These are phyloP conservation scores for Macroventuria anomochaeta DNA, from an alignment of 2,329 filamentous ascomycete species.

Conservation along the genomic window DNA sequence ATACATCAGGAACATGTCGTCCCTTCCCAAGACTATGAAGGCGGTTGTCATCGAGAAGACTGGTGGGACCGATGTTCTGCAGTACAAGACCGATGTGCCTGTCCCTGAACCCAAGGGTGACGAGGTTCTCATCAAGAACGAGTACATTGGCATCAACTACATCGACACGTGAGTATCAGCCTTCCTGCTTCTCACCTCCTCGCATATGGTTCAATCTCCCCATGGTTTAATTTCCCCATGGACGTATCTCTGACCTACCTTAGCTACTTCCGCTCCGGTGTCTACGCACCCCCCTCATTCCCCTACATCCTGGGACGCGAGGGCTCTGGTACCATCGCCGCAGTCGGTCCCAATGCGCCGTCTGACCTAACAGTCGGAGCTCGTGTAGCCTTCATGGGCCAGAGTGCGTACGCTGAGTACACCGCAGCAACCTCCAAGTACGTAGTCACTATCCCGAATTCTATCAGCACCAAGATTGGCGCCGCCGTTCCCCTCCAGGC, in stretches of 20 bases:
- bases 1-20: slow-evolving; percentile 49
- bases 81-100: slow-evolving; percentile 73
- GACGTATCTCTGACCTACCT: neutral
- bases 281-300: slow-evolving; percentile 72
- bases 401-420: slow-evolving; percentile 65
- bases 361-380: slow-evolving; percentile 69
- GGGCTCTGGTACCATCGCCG: slow-evolving; percentile 73
- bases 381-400: slow-evolving; percentile 72
- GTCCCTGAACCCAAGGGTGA: slow-evolving; percentile 72
- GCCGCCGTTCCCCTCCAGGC: slow-evolving; percentile 79
- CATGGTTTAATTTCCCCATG: too few relatives aligned
- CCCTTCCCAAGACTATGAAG: slow-evolving; percentile 72
- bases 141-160: slow-evolving; percentile 81
- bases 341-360: slow-evolving; percentile 60
- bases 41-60: slow-evolving; percentile 75
- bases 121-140: slow-evolving; percentile 81
- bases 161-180: slow-evolving; percentile 71
- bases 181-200: neutral
- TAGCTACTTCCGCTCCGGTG: slow-evolving; percentile 82
- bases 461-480: slow-evolving; percentile 66
- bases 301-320: slow-evolving; percentile 83
- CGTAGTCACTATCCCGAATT: slow-evolving; percentile 68
- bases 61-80: slow-evolving; percentile 73
- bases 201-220: too few relatives aligned
- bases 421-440: slow-evolving; percentile 60